Conservation (phyloP, 2,329 filamentous ascomycete genomes). For the Leptographium galeiforme region DNA sequence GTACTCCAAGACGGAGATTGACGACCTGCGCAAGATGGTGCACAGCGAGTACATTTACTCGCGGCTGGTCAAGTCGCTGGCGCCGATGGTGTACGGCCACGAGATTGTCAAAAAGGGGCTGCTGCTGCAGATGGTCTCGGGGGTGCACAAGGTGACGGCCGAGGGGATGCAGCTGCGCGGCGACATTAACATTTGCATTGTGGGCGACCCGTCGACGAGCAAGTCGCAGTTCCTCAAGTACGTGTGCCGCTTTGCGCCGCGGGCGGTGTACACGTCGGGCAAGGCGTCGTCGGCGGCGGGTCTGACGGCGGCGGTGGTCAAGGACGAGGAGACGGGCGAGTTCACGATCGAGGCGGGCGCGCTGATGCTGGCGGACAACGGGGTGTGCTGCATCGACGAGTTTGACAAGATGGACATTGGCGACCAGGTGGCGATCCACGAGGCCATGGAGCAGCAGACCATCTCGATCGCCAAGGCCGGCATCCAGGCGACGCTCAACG, state of each 20-base stretch:
- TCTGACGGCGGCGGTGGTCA: conserved; percentile 92
- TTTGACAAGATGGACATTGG: conserved; percentile 99
- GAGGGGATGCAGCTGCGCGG: conserved; percentile 94
- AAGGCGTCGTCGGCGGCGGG: conserved; percentile 95
- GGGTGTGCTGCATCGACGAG: conserved; percentile 95
- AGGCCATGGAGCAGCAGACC: conserved; percentile 99
- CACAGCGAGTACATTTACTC: conserved; percentile 93
- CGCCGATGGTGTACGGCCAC: conserved; percentile 94
- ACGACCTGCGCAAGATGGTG: conserved; percentile 84
- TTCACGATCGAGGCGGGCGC: conserved; percentile 98
- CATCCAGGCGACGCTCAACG: conserved; percentile 94
- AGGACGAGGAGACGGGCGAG: conserved; percentile 96
- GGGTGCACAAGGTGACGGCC: conserved; percentile 79
- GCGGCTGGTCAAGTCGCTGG: conserved; percentile 81
- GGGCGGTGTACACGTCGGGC: conserved; percentile 92
- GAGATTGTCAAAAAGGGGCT: conserved; percentile 96
- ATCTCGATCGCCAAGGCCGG: conserved; percentile 98
- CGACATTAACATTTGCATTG: conserved; percentile 97
- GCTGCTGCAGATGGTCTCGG: conserved; percentile 87
- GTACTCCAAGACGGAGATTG: conserved; percentile 74
- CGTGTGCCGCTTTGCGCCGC: conserved; percentile 89
- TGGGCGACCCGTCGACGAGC: conserved; percentile 90
- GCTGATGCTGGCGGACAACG: conserved; percentile 92
- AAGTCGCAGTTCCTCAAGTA: conserved; percentile 99
- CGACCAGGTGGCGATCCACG: conserved; percentile 97